phyloP scores from a whole-genome alignment of 345 rosid genomes.

The Eucalyptus tenuipes region DNA sequence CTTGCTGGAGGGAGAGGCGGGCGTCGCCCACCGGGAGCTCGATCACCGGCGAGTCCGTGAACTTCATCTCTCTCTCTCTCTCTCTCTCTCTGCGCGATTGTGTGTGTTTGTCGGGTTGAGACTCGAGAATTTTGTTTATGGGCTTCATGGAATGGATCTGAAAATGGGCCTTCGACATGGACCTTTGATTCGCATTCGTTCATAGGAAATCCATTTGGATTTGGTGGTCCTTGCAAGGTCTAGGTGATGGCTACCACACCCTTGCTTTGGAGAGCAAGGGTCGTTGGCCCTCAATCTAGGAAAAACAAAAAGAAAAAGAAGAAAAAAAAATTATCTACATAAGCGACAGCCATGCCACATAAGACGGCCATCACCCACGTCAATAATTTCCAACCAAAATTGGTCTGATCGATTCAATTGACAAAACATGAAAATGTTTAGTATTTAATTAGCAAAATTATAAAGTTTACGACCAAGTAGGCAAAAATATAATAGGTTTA shows the following conservation, averaged over 20 bases:
- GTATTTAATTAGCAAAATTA: too few species aligned
- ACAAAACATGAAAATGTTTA: too few species aligned
- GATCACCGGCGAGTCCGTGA: conserved; percentile 84
- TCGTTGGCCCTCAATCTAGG: too few species aligned
- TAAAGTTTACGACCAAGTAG: fast-evolving
- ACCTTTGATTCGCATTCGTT: background rate
- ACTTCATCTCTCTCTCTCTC: conserved; percentile 32
- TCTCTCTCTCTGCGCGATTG: background rate
- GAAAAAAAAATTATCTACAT: too few species aligned
- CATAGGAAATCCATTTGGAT: background rate
- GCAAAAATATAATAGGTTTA: fast-evolving
- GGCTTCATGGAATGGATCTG: background rate
- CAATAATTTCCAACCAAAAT: too few species aligned
- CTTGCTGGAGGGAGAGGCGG: conserved; percentile 61
- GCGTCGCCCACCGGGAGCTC: conserved; percentile 53
- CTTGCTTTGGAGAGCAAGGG: background rate
- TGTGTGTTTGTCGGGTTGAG: background rate
- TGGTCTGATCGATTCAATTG: background rate
- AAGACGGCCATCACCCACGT: background rate
- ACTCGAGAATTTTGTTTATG: background rate
- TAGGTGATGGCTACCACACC: background rate
- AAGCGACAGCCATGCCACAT: background rate
- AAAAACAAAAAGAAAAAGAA: too few species aligned
- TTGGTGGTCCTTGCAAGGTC: background rate
- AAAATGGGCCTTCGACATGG: background rate